These are phyloP conservation scores for Pelargonium nanum DNA, from an alignment of 345 rosid species.

Conservation along the genomic window DNA sequence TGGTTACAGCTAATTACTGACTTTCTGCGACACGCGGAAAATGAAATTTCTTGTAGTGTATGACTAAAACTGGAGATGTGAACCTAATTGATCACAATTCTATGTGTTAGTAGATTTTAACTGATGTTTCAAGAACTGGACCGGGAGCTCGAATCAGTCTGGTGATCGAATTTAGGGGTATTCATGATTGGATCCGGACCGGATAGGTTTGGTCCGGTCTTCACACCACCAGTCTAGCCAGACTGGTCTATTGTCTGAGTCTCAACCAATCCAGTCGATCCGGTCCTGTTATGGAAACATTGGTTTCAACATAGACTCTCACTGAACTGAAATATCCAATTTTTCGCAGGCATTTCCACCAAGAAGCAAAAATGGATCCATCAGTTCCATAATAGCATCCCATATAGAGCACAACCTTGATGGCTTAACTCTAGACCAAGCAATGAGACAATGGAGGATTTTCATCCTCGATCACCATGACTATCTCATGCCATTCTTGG, in stretches of 20 bases:
- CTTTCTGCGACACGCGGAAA: no score
- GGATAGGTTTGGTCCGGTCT: no score
- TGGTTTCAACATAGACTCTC: neutral
- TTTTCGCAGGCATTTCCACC: conserved; percentile 44
- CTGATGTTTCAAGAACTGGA: no score
- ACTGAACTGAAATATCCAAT: neutral
- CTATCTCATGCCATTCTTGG: conserved; percentile 43
- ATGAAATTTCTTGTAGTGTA: neutral
- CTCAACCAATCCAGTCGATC: no score
- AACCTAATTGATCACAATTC: neutral
- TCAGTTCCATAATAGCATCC: conserved; percentile 25
- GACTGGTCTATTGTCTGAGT: no score
- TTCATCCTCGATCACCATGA: conserved; percentile 55
- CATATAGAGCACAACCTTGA: conserved; percentile 37
- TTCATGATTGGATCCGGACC: no score
- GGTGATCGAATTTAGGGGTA: no score
- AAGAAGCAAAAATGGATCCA: conserved; percentile 20
- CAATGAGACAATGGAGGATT: conserved; percentile 25
- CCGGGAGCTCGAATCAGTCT: no score
- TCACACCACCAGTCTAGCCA: no score
- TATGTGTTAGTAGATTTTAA: no score
- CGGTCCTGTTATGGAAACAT: no score
- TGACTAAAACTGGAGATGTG: neutral
- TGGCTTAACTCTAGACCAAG: conserved; percentile 36
- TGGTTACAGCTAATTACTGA: no score